Conservation (phyloP, 169 alveolate genomes). For the Plasmodium sp. region DNA sequence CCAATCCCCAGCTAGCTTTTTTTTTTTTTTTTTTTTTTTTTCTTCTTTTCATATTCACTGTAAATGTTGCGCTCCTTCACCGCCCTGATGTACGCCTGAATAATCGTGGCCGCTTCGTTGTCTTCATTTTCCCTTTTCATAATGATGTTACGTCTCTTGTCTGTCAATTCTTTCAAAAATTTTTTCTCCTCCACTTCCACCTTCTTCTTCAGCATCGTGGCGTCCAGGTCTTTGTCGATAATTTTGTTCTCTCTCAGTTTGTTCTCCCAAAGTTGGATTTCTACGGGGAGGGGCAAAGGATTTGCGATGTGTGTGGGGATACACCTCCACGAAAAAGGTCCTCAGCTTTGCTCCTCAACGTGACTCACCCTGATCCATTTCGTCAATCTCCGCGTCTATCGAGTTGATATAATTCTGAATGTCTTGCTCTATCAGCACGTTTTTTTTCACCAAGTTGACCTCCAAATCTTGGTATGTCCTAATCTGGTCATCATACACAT, state of each 20-base stretch:
- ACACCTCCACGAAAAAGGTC: background rate
- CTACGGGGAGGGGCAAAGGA: background rate
- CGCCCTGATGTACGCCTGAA: conserved; percentile 69
- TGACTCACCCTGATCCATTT: conserved; percentile 12
- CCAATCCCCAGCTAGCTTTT: background rate
- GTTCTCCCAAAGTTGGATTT: conserved; percentile 3
- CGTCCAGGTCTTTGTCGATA: conserved; percentile 21
- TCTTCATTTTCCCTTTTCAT: conserved; percentile 13
- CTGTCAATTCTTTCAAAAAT: conserved; percentile 30
- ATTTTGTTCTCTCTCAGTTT: conserved; percentile 24
- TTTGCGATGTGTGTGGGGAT: background rate
- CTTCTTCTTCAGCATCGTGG: conserved; percentile 14
- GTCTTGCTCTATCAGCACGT: conserved; percentile 24
- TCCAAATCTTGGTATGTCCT: conserved; percentile 52
- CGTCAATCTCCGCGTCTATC: conserved; percentile 27
- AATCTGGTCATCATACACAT: conserved; percentile 55
- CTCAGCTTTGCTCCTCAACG: background rate
- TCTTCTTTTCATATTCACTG: conserved; percentile 42
- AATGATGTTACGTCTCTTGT: conserved; percentile 26
- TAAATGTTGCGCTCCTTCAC: conserved; percentile 35
- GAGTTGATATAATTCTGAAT: conserved; percentile 42
- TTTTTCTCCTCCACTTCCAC: conserved; percentile 16
- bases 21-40: conserved; percentile 30
- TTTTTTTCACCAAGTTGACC: conserved; percentile 31
- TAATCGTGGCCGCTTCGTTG: conserved; percentile 56